Evolutionary conservation across 352 stramenopile genomes (phyloP).

Genomic region (Phytophthora rubi): DNA sequence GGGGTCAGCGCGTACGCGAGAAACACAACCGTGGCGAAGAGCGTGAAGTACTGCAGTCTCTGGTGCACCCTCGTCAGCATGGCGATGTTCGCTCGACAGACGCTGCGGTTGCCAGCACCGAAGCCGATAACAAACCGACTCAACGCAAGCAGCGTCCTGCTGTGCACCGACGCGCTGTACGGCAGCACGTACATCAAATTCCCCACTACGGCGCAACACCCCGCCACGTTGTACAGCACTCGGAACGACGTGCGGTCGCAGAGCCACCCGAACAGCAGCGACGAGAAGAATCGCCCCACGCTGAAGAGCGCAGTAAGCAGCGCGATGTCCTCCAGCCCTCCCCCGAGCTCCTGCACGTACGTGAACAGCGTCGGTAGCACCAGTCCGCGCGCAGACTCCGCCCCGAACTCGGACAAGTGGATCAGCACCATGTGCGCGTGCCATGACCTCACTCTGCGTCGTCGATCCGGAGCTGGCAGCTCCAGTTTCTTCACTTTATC

Average conservation of each 20-base stretch:
- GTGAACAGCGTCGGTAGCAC: conserved; percentile 75
- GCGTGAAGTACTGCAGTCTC: conserved; percentile 64
- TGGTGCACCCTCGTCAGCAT: conserved; percentile 66
- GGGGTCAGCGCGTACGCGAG: conserved; percentile 76
- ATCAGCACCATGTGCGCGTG: conserved; percentile 68
- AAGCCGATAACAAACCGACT: conserved; percentile 78
- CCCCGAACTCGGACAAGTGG: conserved; percentile 61
- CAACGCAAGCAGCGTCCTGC: conserved; percentile 46
- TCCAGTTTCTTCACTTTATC: conserved; percentile 12
- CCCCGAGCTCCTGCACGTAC: conserved; percentile 64
- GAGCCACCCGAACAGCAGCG: conserved; percentile 66
- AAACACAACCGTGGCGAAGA: conserved; percentile 76
- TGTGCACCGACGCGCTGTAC: conserved; percentile 44
- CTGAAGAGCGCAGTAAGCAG: conserved; percentile 73
- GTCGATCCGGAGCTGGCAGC: background rate
- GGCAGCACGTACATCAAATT: conserved; percentile 70
- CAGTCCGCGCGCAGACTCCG: conserved; percentile 64
- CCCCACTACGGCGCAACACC: conserved; percentile 48
- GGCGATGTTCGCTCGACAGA: conserved; percentile 75
- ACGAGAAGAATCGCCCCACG: conserved; percentile 65
- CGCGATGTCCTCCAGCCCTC: conserved; percentile 59
- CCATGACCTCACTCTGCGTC: conserved; percentile 39
- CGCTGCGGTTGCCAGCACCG: conserved; percentile 71
- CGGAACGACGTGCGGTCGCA: conserved; percentile 68
- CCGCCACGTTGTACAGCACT: conserved; percentile 57